Conservation (phyloP, 2,329 filamentous ascomycete genomes). For the Alternaria atra region DNA sequence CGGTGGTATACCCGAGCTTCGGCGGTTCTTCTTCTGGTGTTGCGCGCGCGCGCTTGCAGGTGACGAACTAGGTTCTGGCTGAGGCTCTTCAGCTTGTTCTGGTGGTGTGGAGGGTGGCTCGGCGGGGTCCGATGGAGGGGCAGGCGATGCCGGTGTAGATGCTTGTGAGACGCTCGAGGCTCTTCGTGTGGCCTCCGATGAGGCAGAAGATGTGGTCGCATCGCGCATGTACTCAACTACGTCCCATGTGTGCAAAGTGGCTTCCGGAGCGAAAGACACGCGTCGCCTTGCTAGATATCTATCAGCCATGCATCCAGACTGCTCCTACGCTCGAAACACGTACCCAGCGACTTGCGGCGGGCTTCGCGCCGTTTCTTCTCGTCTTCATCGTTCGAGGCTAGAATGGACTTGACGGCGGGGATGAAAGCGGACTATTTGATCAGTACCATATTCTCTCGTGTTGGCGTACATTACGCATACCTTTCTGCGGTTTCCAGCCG, state of each 20-base stretch:
- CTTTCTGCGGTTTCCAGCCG: conserved; percentile 79
- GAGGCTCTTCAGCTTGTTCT: conserved; percentile 67
- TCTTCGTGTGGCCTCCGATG: conserved; percentile 77
- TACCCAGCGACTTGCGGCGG: conserved; percentile 85
- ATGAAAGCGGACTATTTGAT: conserved; percentile 56
- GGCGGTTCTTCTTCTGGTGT: conserved; percentile 67
- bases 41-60: conserved; percentile 72
- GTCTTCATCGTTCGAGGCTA: conserved; percentile 68
- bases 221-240: conserved; percentile 90
- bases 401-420: conserved; percentile 60
- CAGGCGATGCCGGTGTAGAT: conserved; percentile 38
- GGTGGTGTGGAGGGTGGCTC: conserved; percentile 70
- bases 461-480: conserved; percentile 58
- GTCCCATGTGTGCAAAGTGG: conserved; percentile 96
- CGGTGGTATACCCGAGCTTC: conserved; percentile 72
- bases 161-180: conserved; percentile 68
- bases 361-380: conserved; percentile 78
- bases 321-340: conserved; percentile 14
- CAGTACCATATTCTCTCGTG: conserved; percentile 16
- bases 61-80: conserved; percentile 66
- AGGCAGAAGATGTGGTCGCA: conserved; percentile 76
- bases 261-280: conserved; percentile 96
- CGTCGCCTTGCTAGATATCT: conserved; percentile 73
- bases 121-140: conserved; percentile 57
- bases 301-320: conserved; percentile 19